phyloP scores from a whole-genome alignment of 2,329 filamentous ascomycete species.

The Rhynchosporium secalis region DNA sequence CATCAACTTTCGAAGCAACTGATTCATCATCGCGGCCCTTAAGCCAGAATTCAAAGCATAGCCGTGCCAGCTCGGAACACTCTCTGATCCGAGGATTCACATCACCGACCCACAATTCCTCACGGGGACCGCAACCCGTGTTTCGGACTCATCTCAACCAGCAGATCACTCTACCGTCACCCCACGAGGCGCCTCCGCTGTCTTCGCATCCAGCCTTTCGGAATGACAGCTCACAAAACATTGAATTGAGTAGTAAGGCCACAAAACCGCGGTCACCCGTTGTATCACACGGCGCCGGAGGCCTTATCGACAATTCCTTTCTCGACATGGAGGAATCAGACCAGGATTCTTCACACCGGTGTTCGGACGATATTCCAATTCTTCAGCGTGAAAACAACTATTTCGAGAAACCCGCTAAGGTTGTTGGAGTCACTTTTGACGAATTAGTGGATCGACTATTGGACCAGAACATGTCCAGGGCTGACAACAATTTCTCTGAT shows the following conservation, averaged over 20 bases:
- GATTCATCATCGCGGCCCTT: conserved; percentile 52
- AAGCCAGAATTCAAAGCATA: conserved; percentile 65
- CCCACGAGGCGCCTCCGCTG: conserved; percentile 37
- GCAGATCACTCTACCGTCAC: conserved; percentile 35
- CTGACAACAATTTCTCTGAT: conserved; percentile 84
- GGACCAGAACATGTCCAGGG: conserved; percentile 75
- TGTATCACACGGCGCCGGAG: conserved; percentile 25
- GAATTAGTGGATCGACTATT: conserved; percentile 87
- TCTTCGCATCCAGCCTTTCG: conserved; percentile 39
- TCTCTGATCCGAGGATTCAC: conserved; percentile 58
- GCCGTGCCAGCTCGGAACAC: conserved; percentile 70
- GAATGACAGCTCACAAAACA: conserved; percentile 31
- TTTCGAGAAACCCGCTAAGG: conserved; percentile 53
- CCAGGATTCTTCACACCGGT: conserved; percentile 59
- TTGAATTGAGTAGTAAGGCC: conserved; percentile 25
- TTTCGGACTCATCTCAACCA: conserved; percentile 39
- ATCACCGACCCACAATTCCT: conserved; percentile 45
- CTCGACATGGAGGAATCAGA: conserved; percentile 63
- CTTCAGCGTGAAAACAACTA: conserved; percentile 67
- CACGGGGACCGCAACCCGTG: conserved; percentile 34
- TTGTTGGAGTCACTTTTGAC: conserved; percentile 58
- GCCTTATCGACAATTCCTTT: conserved; percentile 32
- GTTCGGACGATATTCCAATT: conserved; percentile 67
- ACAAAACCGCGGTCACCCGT: conserved; percentile 29
- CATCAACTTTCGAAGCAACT: conserved; percentile 60